Evolutionary conservation across 495 filamentous ascomycete genomes (phyloP).

Genomic region (Cercophora samala): DNA sequence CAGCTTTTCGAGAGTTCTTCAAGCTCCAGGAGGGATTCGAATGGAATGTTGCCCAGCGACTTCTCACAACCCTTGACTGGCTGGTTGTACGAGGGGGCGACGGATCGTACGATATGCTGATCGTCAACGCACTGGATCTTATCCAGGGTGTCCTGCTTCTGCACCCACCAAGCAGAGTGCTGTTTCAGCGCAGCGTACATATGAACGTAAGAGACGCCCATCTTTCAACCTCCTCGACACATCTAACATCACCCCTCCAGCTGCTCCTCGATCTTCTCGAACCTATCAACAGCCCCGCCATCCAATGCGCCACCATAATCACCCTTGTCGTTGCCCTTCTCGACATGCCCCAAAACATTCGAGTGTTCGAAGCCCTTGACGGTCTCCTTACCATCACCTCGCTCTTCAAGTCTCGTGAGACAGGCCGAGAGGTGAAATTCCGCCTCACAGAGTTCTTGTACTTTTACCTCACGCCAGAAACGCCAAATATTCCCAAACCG

Average conservation of each 20-base stretch:
- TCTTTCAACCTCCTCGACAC: neutral
- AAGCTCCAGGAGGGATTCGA: constrained; percentile 95
- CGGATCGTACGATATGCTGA: constrained; percentile 82
- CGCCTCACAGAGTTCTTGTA: constrained; percentile 94
- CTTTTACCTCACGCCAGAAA: constrained; percentile 96
- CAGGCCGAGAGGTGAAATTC: constrained; percentile 82
- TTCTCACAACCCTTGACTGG: constrained; percentile 83
- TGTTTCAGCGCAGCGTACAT: constrained; percentile 86
- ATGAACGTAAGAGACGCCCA: constrained; percentile 69
- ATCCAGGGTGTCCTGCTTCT: constrained; percentile 88
- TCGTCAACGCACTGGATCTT: constrained; percentile 81
- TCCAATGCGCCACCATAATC: constrained; percentile 84
- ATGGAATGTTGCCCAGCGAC: constrained; percentile 90
- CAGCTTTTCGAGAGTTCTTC: constrained; percentile 94
- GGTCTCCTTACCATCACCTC: constrained; percentile 90
- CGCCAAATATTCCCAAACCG: constrained; percentile 52
- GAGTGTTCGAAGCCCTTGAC: constrained; percentile 89
- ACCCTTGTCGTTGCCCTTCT: constrained; percentile 86
- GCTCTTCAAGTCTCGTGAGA: constrained; percentile 81
- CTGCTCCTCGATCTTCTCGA: constrained; percentile 93
- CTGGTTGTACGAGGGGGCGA: constrained; percentile 76
- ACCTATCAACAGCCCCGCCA: constrained; percentile 82
- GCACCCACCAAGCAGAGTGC: constrained; percentile 83
- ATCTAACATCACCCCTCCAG: constrained; percentile 31
- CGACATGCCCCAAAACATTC: constrained; percentile 76